Percentiles rank a stretch among this genome's conserved stretches.
Conservation (phyloP, 345 rosid species). For the Capsella bursapastoris region DNA sequence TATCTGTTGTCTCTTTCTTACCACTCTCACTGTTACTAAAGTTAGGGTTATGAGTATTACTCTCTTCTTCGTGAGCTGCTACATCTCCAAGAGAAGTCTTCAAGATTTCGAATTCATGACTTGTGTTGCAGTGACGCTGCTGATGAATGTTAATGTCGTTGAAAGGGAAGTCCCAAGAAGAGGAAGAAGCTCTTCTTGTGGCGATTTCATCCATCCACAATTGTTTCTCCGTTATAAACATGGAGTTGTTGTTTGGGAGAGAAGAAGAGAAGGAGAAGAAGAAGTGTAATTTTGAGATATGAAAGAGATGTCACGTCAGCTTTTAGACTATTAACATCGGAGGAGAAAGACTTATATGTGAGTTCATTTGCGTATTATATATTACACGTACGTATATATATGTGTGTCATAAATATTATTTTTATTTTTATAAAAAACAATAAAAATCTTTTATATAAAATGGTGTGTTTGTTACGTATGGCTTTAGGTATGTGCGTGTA, state of each 20-base stretch:
- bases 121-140: slow-evolving; percentile 37
- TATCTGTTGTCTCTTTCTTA: slow-evolving; percentile 51
- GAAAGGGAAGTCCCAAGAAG: slow-evolving; percentile 51
- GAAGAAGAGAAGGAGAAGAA: slow-evolving; percentile 11
- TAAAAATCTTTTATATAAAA: slow-evolving; percentile 24
- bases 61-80: slow-evolving; percentile 23
- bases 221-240: slow-evolving; percentile 41
- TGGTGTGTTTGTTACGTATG: slow-evolving; percentile 44
- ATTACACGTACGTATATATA: slow-evolving; percentile 35
- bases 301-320: slow-evolving; percentile 42
- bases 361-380: slow-evolving; percentile 33
- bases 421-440: neutral
- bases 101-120: slow-evolving; percentile 39
- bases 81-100: slow-evolving; percentile 28
- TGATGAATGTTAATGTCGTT: slow-evolving; percentile 30
- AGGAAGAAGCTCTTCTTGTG: slow-evolving; percentile 41
- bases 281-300: slow-evolving; percentile 17
- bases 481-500: slow-evolving; percentile 45
- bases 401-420: slow-evolving; percentile 29
- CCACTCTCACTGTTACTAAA: slow-evolving; percentile 42
- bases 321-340: slow-evolving; percentile 29
- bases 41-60: slow-evolving; percentile 32
- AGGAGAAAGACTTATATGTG: slow-evolving; percentile 34
- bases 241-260: slow-evolving; percentile 25
- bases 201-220: slow-evolving; percentile 41